phyloP scores from a whole-genome alignment of 2,329 filamentous ascomycete genomes.

The Fusarium redolens region DNA sequence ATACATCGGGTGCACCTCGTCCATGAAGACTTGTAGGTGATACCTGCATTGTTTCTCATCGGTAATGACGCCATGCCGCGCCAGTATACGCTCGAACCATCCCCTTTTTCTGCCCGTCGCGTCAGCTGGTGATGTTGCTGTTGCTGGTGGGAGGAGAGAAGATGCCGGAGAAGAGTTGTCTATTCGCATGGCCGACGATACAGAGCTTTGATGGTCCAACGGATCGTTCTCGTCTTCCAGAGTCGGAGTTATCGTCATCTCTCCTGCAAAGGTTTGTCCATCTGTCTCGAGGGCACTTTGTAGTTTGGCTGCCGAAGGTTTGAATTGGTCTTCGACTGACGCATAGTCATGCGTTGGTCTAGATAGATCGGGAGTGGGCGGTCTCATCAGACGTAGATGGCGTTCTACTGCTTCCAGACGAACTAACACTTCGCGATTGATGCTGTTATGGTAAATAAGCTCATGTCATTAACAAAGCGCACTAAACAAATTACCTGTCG shows the following conservation, averaged over 20 bases:
- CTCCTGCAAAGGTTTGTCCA: slow-evolving; percentile 33
- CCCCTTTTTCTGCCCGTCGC: background rate
- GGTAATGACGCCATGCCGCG: slow-evolving; percentile 13
- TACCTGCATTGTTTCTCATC: slow-evolving; percentile 26
- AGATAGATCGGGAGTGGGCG: background rate
- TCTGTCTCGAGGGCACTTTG: slow-evolving; percentile 27
- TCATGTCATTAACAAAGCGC: background rate
- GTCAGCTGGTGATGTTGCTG: background rate
- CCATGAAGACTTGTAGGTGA: slow-evolving; percentile 26
- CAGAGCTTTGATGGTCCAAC: background rate
- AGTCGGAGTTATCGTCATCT: slow-evolving; percentile 27
- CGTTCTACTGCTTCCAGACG: slow-evolving; percentile 21
- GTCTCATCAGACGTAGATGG: slow-evolving; percentile 9
- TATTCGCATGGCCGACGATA: background rate
- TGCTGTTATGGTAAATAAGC: background rate
- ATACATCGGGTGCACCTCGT: slow-evolving; percentile 32
- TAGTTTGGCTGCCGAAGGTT: slow-evolving; percentile 2
- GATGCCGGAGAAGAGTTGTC: slow-evolving; percentile 1
- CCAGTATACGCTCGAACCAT: slow-evolving; percentile 24
- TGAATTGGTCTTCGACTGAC: slow-evolving; percentile 16
- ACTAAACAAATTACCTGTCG: background rate
- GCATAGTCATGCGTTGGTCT: background rate
- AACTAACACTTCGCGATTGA: slow-evolving; percentile 10
- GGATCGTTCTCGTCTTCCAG: slow-evolving; percentile 18
- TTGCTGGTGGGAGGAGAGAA: background rate